Conservation (phyloP, 306 rosid species). For the Vachellia pachyceras region DNA sequence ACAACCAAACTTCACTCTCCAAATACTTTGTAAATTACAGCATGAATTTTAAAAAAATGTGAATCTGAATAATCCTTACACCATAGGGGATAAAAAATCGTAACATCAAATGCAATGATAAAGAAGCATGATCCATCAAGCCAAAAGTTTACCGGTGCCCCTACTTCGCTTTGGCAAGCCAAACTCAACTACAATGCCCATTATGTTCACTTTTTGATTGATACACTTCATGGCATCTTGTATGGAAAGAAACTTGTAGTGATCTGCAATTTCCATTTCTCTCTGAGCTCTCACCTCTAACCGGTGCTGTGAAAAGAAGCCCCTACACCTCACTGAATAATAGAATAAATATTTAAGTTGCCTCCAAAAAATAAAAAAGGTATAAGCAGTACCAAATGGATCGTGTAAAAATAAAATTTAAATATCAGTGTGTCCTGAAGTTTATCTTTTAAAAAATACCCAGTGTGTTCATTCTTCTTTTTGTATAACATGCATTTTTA, state of each 20-base stretch:
- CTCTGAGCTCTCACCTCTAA: background rate
- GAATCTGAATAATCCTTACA: background rate
- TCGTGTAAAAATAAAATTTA: background rate
- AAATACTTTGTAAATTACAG: background rate
- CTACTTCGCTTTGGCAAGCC: conserved; percentile 51
- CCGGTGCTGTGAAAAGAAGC: background rate
- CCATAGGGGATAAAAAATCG: background rate
- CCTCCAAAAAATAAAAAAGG: background rate
- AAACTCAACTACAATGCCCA: conserved; percentile 58
- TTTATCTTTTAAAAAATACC: background rate
- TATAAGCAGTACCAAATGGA: background rate
- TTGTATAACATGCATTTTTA: no score
- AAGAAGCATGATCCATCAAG: background rate
- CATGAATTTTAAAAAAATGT: background rate
- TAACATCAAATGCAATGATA: conserved; percentile 10
- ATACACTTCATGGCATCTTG: conserved; percentile 50
- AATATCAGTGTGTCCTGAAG: background rate
- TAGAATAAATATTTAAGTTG: background rate
- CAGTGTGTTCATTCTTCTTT: no score
- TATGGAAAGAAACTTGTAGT: conserved; percentile 51
- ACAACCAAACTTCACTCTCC: background rate
- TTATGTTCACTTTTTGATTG: conserved; percentile 50
- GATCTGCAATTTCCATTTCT: conserved; percentile 38
- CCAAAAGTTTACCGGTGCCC: conserved; percentile 60
- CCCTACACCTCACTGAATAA: background rate